Percentiles rank a stretch among this genome's conserved stretches.
Conservation (phyloP, 257 asterid species). For the Solanum chmielewskii region DNA sequence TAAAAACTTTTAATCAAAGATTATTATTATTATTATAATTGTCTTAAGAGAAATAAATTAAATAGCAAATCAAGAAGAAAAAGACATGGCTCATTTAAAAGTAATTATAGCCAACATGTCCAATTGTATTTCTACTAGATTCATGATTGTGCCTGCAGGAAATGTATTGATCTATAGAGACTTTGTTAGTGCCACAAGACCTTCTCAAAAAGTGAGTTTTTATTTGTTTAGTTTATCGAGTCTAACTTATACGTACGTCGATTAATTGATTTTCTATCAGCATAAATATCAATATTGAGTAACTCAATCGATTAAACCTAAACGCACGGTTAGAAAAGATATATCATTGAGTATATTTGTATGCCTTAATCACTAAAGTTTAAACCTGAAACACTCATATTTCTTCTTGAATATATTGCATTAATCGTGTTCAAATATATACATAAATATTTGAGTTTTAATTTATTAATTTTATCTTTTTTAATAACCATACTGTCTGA, state of each 20-base stretch:
- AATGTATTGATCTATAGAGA: slow-evolving; percentile 27
- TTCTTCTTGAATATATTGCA: neutral
- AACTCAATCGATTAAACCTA: neutral
- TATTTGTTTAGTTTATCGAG: neutral
- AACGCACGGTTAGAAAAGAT: neutral
- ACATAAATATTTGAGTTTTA: neutral
- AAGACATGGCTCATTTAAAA: slow-evolving; percentile 20
- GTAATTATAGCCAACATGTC: slow-evolving; percentile 2
- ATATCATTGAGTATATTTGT: neutral
- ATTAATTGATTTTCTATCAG: accelerated
- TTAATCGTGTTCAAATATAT: too few relatives aligned
- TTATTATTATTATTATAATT: neutral
- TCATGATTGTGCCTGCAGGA: neutral
- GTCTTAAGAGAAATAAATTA: neutral
- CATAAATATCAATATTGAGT: neutral
- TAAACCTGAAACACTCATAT: neutral
- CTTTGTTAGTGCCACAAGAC: slow-evolving; percentile 39
- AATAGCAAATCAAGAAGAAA: neutral
- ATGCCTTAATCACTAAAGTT: neutral
- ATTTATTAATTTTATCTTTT: neutral
- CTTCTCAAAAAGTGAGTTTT: slow-evolving; percentile 32
- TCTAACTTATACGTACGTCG: accelerated
- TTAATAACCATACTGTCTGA: neutral
- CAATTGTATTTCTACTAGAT: slow-evolving; percentile 13
- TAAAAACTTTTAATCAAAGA: neutral